These are phyloP conservation scores for Sporothrix pseudoabietina DNA, from an alignment of 2,329 filamentous ascomycete genomes.

Conservation along the genomic window DNA sequence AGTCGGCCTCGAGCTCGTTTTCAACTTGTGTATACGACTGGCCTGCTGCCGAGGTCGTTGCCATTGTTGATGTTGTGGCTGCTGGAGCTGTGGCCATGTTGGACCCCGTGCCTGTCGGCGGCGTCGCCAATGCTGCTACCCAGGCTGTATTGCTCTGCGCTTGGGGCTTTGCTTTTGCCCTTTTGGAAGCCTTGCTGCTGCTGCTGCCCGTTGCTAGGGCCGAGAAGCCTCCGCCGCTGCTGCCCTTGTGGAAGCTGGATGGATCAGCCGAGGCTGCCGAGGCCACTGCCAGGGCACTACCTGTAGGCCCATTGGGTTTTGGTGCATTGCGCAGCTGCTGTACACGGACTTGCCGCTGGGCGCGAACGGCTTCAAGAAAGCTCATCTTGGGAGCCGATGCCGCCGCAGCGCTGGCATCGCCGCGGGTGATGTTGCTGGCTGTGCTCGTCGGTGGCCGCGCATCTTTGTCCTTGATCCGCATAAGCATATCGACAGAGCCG, in stretches of 20 bases:
- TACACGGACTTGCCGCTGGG: conserved; percentile 25
- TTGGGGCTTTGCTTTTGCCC: neutral
- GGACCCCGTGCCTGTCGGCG: neutral
- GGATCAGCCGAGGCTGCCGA: conserved; percentile 1
- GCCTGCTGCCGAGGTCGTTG: neutral
- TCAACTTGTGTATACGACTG: conserved; percentile 25
- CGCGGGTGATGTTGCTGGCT: neutral
- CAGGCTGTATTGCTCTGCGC: neutral
- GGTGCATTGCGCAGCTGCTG: neutral
- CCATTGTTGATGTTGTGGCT: neutral
- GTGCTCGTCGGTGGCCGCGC: conserved; percentile 6
- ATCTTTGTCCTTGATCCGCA: conserved; percentile 13
- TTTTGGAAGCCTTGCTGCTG: neutral
- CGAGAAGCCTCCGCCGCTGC: conserved; percentile 8
- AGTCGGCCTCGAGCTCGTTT: conserved; percentile 30
- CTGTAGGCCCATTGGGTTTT: neutral
- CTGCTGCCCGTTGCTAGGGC: neutral
- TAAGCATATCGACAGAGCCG: conserved; percentile 29
- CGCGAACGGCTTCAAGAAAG: conserved; percentile 29
- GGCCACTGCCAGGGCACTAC: neutral
- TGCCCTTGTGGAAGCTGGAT: conserved; percentile 19
- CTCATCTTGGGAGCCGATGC: conserved; percentile 12
- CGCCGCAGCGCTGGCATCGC: neutral
- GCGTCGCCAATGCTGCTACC: neutral
- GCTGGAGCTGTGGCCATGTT: neutral